phyloP scores from a whole-genome alignment of 768 basidiomycete genomes.

The Rhizopogon salebrosus region DNA sequence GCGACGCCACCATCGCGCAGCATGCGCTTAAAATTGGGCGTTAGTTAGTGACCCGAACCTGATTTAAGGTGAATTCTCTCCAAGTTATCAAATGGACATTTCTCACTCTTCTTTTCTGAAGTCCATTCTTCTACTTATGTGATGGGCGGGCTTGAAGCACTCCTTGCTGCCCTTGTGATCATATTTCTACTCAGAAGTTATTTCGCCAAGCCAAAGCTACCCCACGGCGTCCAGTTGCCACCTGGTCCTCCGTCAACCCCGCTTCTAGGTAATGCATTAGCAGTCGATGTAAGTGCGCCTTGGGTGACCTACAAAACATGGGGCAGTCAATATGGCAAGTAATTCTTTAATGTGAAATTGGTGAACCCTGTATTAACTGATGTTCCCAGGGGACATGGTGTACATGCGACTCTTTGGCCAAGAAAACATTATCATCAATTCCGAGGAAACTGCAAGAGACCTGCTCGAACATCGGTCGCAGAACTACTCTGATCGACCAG shows the following conservation, averaged over 20 bases:
- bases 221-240: constrained; percentile 16
- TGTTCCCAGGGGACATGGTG: constrained; percentile 1
- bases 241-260: constrained; percentile 45
- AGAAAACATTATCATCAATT: constrained; percentile 7
- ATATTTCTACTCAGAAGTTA: not conserved
- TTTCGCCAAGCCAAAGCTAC: not conserved
- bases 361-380: too few species aligned
- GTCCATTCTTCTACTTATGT: too few species aligned
- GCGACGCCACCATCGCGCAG: too few species aligned
- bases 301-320: constrained; percentile 37
- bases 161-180: not conserved
- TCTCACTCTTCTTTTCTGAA: too few species aligned
- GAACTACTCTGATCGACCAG: constrained; percentile 8
- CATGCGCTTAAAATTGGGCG: too few species aligned
- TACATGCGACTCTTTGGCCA: constrained; percentile 1
- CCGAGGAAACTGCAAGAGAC: constrained; percentile 7
- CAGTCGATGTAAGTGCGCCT: constrained; percentile 35
- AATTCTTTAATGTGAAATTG: too few species aligned
- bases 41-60: too few species aligned
- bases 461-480: constrained; percentile 7
- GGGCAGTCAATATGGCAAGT: constrained; percentile 35
- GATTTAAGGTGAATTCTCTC: too few species aligned
- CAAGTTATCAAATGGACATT: too few species aligned
- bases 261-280: constrained; percentile 44
- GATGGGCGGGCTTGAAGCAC: too few species aligned